A percentile compares a stretch with the other conserved stretches of the same genome.
Conservation (phyloP, 2,329 filamentous ascomycete species). For the Dactylellina drechsleri region DNA sequence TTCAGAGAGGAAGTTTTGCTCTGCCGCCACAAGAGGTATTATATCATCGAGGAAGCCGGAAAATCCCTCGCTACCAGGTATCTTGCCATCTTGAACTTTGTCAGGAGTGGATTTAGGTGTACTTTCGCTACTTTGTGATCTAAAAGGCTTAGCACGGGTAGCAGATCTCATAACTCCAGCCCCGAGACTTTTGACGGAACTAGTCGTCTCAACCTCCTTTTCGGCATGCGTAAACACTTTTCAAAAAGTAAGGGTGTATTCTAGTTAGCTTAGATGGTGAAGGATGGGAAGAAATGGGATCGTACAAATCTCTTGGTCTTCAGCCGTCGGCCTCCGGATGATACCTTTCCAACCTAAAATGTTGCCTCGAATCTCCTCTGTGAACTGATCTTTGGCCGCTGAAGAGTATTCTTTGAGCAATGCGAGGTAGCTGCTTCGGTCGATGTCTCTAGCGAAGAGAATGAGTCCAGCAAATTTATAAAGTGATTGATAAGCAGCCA, state of each 20-base stretch:
- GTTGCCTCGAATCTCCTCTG: constrained; percentile 81
- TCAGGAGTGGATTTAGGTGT: constrained; percentile 66
- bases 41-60: constrained; percentile 81
- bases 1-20: constrained; percentile 97
- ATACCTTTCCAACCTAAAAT: constrained; percentile 81
- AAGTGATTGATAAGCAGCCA: constrained; percentile 62
- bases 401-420: constrained; percentile 43
- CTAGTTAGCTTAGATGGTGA: background rate
- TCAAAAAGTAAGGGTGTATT: background rate
- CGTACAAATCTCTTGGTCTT: constrained; percentile 75
- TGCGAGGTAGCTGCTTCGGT: constrained; percentile 71
- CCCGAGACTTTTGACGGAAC: constrained; percentile 81
- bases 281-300: background rate
- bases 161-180: constrained; percentile 95
- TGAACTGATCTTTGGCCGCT: constrained; percentile 78
- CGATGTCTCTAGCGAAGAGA: constrained; percentile 87
- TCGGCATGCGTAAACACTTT: constrained; percentile 85
- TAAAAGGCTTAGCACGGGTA: constrained; percentile 78
- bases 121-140: constrained; percentile 74
- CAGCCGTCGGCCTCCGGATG: constrained; percentile 76
- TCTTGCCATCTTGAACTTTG: constrained; percentile 69
- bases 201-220: constrained; percentile 79
- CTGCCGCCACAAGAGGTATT: constrained; percentile 83
- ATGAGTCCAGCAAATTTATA: constrained; percentile 91
- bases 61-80: constrained; percentile 73